Base-by-base conservation (phyloP, 805 yeast species). In the Wickerhamiella kurtzmanii region DNA sequence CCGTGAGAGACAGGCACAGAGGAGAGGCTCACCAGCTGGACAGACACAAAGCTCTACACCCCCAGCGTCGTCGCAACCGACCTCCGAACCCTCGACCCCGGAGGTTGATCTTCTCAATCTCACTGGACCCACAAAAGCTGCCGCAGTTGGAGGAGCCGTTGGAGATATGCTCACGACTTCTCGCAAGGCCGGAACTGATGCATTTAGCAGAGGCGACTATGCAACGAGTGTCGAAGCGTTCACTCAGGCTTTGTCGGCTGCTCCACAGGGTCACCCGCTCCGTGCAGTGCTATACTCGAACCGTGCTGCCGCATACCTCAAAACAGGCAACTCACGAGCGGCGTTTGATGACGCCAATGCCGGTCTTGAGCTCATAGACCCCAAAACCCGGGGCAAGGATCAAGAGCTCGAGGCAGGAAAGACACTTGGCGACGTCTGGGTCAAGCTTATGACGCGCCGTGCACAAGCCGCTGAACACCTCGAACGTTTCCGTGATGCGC, bases 401-500 rank as follows among this genome's bases (percentile, higher is more conserved):
- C 73, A 69, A 41, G 65, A 65, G 25, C 63, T 64, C 40, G 79
- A 75, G 48, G 60, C 60, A 5, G 78, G 73, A 4, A 79, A 80
- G 56, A 57, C 70, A 1, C 70, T 82, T 50, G 77, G 74, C 58
- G 78, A 76, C 16, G 77, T 92, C 62, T 85, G 87, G 81, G 63
- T 74, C 20, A 88, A 86, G 61, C 68, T 89, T 16, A 61, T 77
- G 43, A 64, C 74, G 2, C 76, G 81, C 50, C 75, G 76, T 52
- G 96, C 96, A 0, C 96, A 92, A 58, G 80, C 89, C 2, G 69
- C 79, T 37, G 99, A 92, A 63, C 77, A 77, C 61, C 57, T 78
- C 45, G 99, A 92, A 56, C 74, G 73, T 53, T 84, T 72, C 62
- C 60, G 70, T 47, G 79, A 73, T 4, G 80, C 96, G 0, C 67